Conservation (phyloP, 2,329 filamentous ascomycete genomes). For the Mycocentrospora acerina region DNA sequence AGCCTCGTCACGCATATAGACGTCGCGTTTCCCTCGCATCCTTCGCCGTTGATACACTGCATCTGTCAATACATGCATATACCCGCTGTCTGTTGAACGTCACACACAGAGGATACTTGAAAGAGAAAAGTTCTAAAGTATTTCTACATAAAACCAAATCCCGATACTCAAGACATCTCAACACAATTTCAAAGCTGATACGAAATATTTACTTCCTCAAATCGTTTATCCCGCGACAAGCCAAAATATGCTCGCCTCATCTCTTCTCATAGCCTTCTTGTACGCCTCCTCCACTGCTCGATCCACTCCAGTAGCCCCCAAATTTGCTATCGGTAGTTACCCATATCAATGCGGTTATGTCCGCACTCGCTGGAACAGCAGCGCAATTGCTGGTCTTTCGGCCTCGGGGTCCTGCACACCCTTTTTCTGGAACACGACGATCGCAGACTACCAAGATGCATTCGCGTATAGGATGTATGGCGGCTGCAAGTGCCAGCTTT, state of each 20-base stretch:
- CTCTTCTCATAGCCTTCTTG: not conserved
- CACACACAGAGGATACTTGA: not conserved
- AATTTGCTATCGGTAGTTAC: not conserved
- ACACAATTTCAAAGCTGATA: too few relatives aligned
- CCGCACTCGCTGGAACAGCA: slow-evolving; percentile 7
- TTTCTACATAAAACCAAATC: not conserved
- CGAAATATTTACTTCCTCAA: not conserved
- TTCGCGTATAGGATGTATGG: slow-evolving; percentile 10
- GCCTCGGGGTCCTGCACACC: slow-evolving; percentile 1
- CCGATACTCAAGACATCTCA: too few relatives aligned
- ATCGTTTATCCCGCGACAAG: not conserved
- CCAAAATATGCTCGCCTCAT: not conserved
- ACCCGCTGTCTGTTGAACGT: not conserved
- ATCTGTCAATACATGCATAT: not conserved
- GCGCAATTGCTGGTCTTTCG: slow-evolving; percentile 5
- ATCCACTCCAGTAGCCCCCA: not conserved
- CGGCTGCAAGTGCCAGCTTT: slow-evolving; percentile 8
- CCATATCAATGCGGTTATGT: slow-evolving; percentile 10
- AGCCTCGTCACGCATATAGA: slow-evolving; percentile 3
- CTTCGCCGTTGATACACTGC: slow-evolving; percentile 1
- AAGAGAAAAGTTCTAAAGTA: not conserved
- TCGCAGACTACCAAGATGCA: slow-evolving; percentile 5
- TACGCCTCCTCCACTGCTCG: not conserved
- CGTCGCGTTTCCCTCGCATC: slow-evolving; percentile 1
- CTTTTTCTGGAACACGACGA: slow-evolving; percentile 8